Conservation (phyloP, 148 eudicot genomes). For the Nepenthes mirabilis region DNA sequence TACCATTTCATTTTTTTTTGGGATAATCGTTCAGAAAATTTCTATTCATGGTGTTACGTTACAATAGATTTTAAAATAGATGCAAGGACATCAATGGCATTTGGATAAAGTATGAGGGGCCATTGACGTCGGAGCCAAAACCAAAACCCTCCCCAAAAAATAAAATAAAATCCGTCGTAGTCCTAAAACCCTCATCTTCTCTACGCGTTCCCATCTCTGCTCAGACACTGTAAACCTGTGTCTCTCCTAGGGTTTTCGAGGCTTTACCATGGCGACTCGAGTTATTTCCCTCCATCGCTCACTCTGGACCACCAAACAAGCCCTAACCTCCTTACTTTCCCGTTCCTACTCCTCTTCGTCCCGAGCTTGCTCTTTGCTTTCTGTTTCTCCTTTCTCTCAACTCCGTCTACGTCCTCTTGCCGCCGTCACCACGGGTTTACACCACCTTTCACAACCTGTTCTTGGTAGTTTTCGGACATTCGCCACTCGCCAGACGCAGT, state of each 20-base stretch:
- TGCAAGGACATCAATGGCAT: too few species aligned
- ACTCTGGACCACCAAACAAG: slow-evolving; percentile 17
- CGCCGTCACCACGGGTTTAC: slow-evolving; percentile 13
- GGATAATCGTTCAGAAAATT: too few species aligned
- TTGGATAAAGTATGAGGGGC: too few species aligned
- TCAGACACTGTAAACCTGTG: too few species aligned
- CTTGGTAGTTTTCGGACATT: slow-evolving; percentile 7
- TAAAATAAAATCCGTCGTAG: too few species aligned
- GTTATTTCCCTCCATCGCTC: slow-evolving; percentile 18
- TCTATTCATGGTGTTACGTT: too few species aligned
- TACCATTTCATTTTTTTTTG: too few species aligned
- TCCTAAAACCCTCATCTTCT: too few species aligned
- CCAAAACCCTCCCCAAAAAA: too few species aligned
- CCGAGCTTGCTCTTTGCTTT: slow-evolving; percentile 1
- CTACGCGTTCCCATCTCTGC: neutral
- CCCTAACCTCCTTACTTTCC: slow-evolving; percentile 12
- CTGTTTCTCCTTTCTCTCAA: slow-evolving; percentile 10
- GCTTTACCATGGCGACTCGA: slow-evolving; percentile 39
- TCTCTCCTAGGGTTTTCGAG: slow-evolving; percentile 18
- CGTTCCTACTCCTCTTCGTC: slow-evolving; percentile 19
- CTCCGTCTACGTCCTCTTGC: slow-evolving; percentile 33
- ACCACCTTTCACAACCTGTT: neutral
- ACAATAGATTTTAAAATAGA: too few species aligned
- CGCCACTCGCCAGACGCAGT: slow-evolving; percentile 3
- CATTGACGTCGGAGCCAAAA: too few species aligned